Evolutionary conservation across 805 yeast species (phyloP).

Genomic region (Ogataea nakhonphanomensis): DNA sequence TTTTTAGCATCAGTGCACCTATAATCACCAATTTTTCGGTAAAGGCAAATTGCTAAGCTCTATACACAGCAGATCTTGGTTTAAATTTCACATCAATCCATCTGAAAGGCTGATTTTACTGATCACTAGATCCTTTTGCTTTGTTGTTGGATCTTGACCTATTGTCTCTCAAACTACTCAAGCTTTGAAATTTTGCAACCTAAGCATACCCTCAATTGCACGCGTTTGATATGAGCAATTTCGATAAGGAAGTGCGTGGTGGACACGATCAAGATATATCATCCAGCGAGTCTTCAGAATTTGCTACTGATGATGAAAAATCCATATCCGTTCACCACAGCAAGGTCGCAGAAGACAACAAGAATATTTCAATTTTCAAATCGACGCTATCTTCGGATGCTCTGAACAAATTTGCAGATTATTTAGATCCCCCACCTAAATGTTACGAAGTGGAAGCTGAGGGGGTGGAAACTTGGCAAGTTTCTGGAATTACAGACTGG

Average conservation of each 20-base stretch:
- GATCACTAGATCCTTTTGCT: no score
- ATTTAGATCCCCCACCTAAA: slow-evolving; percentile 27
- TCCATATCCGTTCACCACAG: slow-evolving; percentile 5
- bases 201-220: background rate
- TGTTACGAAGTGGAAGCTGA: slow-evolving; percentile 32
- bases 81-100: background rate
- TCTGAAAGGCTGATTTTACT: background rate
- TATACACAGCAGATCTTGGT: slow-evolving; percentile 4
- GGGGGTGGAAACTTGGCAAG: slow-evolving; percentile 39
- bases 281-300: slow-evolving; percentile 23
- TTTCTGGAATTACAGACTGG: slow-evolving; percentile 31
- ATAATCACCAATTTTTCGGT: background rate
- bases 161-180: no score
- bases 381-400: background rate
- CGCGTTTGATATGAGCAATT: slow-evolving; percentile 10
- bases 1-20: background rate
- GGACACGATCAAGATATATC: slow-evolving; percentile 24
- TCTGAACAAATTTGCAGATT: slow-evolving; percentile 17
- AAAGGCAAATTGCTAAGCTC: slow-evolving; percentile 8
- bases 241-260: slow-evolving; percentile 7
- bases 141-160: no score
- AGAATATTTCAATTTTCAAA: no score
- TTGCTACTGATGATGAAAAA: slow-evolving; percentile 19
- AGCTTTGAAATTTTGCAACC: no score
- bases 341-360: slow-evolving; percentile 1